Evolutionary conservation across 179 eudicot species (phyloP).

Genomic region (Nepenthes alata): DNA sequence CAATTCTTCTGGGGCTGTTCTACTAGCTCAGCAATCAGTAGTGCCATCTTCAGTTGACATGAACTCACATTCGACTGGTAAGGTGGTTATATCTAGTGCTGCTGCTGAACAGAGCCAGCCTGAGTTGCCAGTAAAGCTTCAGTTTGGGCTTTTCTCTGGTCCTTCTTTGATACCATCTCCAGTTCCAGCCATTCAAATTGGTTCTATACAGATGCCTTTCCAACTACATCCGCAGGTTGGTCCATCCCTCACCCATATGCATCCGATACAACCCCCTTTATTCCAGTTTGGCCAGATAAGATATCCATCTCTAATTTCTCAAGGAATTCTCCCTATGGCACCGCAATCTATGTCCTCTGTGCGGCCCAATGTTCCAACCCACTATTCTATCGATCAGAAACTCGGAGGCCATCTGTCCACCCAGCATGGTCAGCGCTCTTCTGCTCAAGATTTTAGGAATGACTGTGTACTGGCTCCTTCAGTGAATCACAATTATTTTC

Average conservation of each 20-base stretch:
- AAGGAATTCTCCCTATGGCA: constrained; percentile 59
- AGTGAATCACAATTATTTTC: constrained; percentile 18
- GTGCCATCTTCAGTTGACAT: constrained; percentile 21
- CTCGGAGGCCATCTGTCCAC: constrained; percentile 23
- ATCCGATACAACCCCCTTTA: constrained; percentile 58
- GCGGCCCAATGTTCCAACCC: constrained; percentile 46
- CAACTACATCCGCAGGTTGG: constrained; percentile 76
- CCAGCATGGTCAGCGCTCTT: constrained; percentile 26
- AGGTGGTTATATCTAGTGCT: constrained; percentile 22
- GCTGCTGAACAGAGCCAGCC: constrained; percentile 29
- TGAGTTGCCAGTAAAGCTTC: constrained; percentile 72
- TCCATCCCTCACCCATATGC: constrained; percentile 54
- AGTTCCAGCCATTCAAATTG: constrained; percentile 91
- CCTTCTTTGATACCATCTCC: constrained; percentile 92
- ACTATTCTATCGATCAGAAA: constrained; percentile 38
- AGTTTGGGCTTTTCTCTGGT: constrained; percentile 93
- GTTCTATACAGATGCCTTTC: constrained; percentile 98
- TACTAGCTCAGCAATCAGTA: constrained; percentile 18
- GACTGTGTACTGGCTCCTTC: constrained; percentile 19
- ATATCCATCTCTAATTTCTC: constrained; percentile 63
- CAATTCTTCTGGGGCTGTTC: constrained; percentile 14
- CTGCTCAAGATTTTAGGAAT: constrained; percentile 23
- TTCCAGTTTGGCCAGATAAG: constrained; percentile 93
- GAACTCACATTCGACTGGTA: constrained; percentile 25
- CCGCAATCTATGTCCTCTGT: constrained; percentile 54